Conservation (phyloP, 2,329 filamentous ascomycete genomes). For the Exophiala sideris region DNA sequence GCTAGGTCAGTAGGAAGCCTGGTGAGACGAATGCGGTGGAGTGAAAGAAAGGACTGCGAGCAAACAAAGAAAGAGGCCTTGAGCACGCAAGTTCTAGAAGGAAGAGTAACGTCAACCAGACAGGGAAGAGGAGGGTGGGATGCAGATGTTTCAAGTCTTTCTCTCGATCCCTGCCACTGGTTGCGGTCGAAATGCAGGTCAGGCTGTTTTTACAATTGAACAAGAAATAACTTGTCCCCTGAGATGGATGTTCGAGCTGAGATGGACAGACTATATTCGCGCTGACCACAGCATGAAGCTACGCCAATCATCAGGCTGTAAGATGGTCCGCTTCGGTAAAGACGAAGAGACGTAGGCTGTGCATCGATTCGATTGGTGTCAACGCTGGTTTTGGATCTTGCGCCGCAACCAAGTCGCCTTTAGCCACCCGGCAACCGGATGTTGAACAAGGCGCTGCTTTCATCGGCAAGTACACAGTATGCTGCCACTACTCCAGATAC, state of each 20-base stretch:
- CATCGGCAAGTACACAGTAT: too few relatives aligned
- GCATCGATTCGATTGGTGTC: not conserved
- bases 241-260: conserved; percentile 2
- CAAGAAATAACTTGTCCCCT: conserved; percentile 5
- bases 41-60: conserved; percentile 9
- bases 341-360: not conserved
- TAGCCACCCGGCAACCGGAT: not conserved
- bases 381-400: not conserved
- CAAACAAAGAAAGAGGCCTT: conserved; percentile 16
- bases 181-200: not conserved
- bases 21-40: conserved; percentile 10
- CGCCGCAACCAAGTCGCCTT: not conserved
- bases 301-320: not conserved
- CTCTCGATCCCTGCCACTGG: conserved; percentile 4
- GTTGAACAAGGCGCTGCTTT: too few relatives aligned
- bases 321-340: not conserved
- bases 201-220: not conserved
- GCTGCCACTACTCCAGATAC: too few relatives aligned
- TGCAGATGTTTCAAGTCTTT: conserved; percentile 16
- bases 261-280: not conserved
- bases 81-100: not conserved
- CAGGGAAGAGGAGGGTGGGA: conserved; percentile 7
- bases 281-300: not conserved
- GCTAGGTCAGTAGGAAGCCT: not conserved
- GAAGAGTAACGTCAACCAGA: not conserved